Evolutionary conservation across 495 filamentous ascomycete species (phyloP), one percentile per base, ranked within the genome.

Genomic region (Baudoinia panamericana): DNA sequence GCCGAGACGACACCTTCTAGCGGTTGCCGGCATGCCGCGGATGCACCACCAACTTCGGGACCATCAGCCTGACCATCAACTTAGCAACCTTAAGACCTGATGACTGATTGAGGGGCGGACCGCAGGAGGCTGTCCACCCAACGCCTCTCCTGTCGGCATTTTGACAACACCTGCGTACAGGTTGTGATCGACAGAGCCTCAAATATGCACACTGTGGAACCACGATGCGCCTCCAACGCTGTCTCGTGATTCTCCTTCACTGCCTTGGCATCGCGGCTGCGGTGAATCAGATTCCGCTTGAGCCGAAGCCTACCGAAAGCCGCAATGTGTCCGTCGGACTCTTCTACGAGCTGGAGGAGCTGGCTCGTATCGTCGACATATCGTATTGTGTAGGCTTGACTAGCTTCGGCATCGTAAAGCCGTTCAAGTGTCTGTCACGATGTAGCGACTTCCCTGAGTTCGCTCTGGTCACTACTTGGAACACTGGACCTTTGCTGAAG

Each of bases 321-420:
- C 56, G 45, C 45, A 66, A 63, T 37, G 64, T 93, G 39, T 78
- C 82, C 3, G 46, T 56, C 33, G 55, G 64, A 23, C 70, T 94
- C 45, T 96, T 90, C 63, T 60, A 68, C 40, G 81, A 84, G 11
- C 71, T 97, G 17, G 84, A 93, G 52, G 83, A 92, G 55, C 62
- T 87, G 37, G 72, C 88, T 11, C 76, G 85, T 30, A 68, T 97
- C 2, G 88, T 95, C 20, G 92, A 97, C 48, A 90, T 97, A 34
- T 67, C 85, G 21, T 97, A 97, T 67, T 97, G 90, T 59, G 80
- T 96, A 39, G 82, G 84, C 29, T 75, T 70, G n/a, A 68, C 73
- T n/a, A 57, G 59, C 27, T 63, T 68, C 1, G 90, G 90, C 24
- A 73, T 96, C 40, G 61, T 68, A 6, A 70, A 73, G 40, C 90